Percentiles rank a stretch among this genome's conserved stretches.
Conservation (phyloP, 2,329 filamentous ascomycete species). For the Thelonectria olida region DNA sequence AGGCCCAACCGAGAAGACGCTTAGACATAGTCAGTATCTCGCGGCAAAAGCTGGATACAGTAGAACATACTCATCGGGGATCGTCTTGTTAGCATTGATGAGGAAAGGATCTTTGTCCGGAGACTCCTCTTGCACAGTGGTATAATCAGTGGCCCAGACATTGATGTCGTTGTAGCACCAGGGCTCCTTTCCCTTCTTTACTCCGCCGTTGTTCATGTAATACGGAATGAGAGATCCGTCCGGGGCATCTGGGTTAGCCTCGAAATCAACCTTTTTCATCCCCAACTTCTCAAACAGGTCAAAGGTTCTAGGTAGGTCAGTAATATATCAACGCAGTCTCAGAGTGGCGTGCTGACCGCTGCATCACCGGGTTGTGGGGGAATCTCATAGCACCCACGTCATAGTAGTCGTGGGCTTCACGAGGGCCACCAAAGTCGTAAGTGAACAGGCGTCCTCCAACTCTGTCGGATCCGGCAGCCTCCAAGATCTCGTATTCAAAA, state of each 20-base stretch:
- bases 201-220: constrained; percentile 11
- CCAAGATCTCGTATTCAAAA: constrained; percentile 21
- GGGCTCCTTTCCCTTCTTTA: not conserved
- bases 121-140: not conserved
- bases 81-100: not conserved
- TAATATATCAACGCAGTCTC: not conserved
- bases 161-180: constrained; percentile 21
- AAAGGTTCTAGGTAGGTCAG: not conserved
- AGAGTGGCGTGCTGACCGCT: not conserved
- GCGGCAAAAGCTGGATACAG: not conserved
- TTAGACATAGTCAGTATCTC: not conserved
- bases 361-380: constrained; percentile 21
- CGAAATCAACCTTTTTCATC: constrained; percentile 6
- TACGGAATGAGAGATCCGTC: constrained; percentile 19
- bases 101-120: constrained; percentile 5
- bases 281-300: not conserved
- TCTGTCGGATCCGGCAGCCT: constrained; percentile 5
- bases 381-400: constrained; percentile 27
- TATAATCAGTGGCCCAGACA: not conserved
- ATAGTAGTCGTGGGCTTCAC: constrained; percentile 23
- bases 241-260: not conserved
- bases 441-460: constrained; percentile 26
- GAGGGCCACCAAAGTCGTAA: constrained; percentile 12
- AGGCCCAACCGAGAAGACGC: not conserved
- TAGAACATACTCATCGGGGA: not conserved